Conservation (phyloP, 2,329 filamentous ascomycete species). For the Arthrobotrys pseudoclavata region DNA sequence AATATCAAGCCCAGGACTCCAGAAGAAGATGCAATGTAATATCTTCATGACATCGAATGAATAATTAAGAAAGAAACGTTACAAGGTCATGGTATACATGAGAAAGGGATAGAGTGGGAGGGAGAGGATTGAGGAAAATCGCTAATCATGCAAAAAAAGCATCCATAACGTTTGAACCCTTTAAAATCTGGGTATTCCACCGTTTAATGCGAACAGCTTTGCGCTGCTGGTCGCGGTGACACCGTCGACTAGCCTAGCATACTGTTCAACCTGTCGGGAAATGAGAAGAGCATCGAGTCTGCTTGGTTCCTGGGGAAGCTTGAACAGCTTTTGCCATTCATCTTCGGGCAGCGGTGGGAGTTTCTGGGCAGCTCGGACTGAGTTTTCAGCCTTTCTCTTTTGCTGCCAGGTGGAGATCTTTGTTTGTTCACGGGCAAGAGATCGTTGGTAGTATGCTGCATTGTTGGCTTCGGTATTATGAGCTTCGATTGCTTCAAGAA, state of each 20-base stretch:
- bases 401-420: slow-evolving; percentile 97
- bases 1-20: slow-evolving; percentile 54
- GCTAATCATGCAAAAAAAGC: slow-evolving; percentile 43
- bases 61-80: slow-evolving; percentile 56
- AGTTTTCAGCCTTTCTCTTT: slow-evolving; percentile 97
- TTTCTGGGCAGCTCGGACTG: slow-evolving; percentile 84
- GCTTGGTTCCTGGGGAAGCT: slow-evolving; percentile 94
- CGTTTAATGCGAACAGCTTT: slow-evolving; percentile 98
- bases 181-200: slow-evolving; percentile 65
- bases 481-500: slow-evolving; percentile 95
- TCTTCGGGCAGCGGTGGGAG: slow-evolving; percentile 91
- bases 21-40: slow-evolving; percentile 58
- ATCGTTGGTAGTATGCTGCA: slow-evolving; percentile 96
- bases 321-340: slow-evolving; percentile 98
- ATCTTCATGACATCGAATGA: slow-evolving; percentile 50
- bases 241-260: slow-evolving; percentile 95
- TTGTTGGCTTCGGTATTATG: slow-evolving; percentile 99
- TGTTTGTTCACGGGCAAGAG: slow-evolving; percentile 90
- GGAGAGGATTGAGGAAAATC: slow-evolving; percentile 23
- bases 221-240: slow-evolving; percentile 91
- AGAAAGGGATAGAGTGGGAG: neutral
- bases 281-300: slow-evolving; percentile 94
- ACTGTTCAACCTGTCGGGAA: slow-evolving; percentile 96
- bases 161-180: slow-evolving; percentile 19
- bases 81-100: slow-evolving; percentile 57